These are phyloP conservation scores for Amyloporia xantha DNA, from an alignment of 768 basidiomycete genomes.

Conservation along the genomic window DNA sequence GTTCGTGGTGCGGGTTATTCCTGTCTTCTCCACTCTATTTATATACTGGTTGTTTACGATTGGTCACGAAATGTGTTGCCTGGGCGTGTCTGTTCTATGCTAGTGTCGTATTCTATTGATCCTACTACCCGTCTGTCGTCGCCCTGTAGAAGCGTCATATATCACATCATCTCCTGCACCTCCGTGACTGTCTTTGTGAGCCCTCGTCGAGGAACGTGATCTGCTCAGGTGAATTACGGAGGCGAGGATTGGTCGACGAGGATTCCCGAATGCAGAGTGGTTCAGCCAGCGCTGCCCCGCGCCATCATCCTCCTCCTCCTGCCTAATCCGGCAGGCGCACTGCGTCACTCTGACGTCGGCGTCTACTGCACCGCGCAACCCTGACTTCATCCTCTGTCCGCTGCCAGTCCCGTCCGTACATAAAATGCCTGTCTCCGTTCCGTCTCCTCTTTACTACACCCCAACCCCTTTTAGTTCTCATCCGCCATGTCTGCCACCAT, in stretches of 20 bases:
- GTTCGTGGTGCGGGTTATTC: no score
- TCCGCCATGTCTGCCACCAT: constrained; percentile 15
- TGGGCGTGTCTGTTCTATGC: not conserved
- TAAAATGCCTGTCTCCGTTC: not conserved
- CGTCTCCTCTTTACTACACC: not conserved
- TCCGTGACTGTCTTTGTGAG: not conserved
- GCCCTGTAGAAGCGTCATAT: not conserved
- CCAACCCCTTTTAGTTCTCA: not conserved
- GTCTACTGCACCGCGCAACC: not conserved
- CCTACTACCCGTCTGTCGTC: not conserved
- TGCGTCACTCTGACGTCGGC: not conserved
- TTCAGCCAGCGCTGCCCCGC: not conserved
- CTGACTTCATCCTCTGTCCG: not conserved
- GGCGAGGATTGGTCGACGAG: not conserved
- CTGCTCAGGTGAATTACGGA: not conserved
- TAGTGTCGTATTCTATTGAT: not conserved
- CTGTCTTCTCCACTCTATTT: no score
- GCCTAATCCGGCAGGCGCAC: not conserved
- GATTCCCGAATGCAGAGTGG: not conserved
- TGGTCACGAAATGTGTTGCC: not conserved
- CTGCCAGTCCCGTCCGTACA: not conserved
- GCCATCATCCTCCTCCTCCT: not conserved
- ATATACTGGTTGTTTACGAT: not conserved
- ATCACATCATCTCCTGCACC: not conserved
- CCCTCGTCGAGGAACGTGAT: not conserved